Percentiles rank a stretch among this genome's conserved stretches.
phyloP scores from a whole-genome alignment of 345 rosid genomes.

The Linum lewisii region DNA sequence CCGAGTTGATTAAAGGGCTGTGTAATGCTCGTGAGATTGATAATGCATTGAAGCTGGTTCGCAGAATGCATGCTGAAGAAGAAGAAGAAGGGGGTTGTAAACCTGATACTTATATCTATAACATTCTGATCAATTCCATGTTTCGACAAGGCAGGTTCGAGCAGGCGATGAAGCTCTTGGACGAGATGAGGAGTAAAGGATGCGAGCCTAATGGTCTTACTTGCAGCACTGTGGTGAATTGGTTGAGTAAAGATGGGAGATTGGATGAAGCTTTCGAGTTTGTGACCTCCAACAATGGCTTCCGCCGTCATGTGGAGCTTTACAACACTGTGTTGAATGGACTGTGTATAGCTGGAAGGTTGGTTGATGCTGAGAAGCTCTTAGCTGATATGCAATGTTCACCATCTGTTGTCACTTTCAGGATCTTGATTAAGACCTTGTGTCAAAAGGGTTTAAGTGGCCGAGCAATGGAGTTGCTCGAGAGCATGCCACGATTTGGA shows the following conservation, averaged over 20 bases:
- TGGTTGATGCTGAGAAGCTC: conserved; percentile 82
- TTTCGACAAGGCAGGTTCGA: conserved; percentile 69
- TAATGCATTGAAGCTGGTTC: conserved; percentile 53
- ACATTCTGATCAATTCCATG: conserved; percentile 76
- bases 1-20: conserved; percentile 61
- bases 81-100: conserved; percentile 55
- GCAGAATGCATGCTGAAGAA: conserved; percentile 45
- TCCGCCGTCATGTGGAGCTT: conserved; percentile 67
- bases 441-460: conserved; percentile 74
- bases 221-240: conserved; percentile 70
- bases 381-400: conserved; percentile 74
- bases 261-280: conserved; percentile 78
- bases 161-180: conserved; percentile 83
- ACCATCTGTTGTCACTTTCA: conserved; percentile 82
- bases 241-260: conserved; percentile 80
- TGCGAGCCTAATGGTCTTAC: conserved; percentile 80
- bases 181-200: conserved; percentile 74
- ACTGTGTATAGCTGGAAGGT: conserved; percentile 74
- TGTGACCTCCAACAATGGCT: conserved; percentile 43
- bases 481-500: conserved; percentile 77
- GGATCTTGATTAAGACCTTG: conserved; percentile 75
- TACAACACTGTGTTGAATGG: conserved; percentile 71
- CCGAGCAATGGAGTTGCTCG: conserved; percentile 66
- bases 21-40: conserved; percentile 73
- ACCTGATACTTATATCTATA: conserved; percentile 70